phyloP scores from a whole-genome alignment of 768 basidiomycete genomes.

The Gloeophyllum trabeum region DNA sequence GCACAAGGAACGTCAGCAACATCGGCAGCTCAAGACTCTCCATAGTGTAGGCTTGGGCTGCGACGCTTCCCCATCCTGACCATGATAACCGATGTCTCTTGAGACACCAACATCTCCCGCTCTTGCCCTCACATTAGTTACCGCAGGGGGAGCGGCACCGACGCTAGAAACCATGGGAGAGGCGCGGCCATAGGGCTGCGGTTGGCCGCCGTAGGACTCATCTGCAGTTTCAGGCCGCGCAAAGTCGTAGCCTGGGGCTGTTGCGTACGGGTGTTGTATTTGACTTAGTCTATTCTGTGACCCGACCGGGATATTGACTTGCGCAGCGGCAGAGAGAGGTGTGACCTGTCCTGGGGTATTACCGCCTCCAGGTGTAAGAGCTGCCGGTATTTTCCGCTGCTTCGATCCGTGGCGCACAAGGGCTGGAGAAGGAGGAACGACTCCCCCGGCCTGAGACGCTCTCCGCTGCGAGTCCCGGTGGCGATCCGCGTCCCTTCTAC shows the following conservation, averaged over 20 bases:
- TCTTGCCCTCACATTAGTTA: constrained; percentile 61
- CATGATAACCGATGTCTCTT: constrained; percentile 45
- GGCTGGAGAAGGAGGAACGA: constrained; percentile 66
- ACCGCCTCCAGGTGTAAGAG: constrained; percentile 42
- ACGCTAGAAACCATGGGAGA: constrained; percentile 75
- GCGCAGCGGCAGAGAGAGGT: constrained; percentile 66
- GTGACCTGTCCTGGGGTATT: constrained; percentile 45
- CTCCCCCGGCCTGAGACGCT: constrained; percentile 42
- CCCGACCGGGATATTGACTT: constrained; percentile 60
- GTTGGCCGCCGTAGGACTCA: constrained; percentile 39
- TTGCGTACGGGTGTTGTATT: constrained; percentile 64
- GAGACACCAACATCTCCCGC: constrained; percentile 60
- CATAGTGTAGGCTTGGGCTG: constrained; percentile 44
- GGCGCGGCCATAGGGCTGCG: constrained; percentile 61
- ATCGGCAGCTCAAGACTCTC: constrained; percentile 70
- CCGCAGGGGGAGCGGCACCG: constrained; percentile 56
- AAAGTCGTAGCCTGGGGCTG: constrained; percentile 51
- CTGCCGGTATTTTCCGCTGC: constrained; percentile 49
- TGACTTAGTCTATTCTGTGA: constrained; percentile 33
- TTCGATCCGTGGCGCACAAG: constrained; percentile 71
- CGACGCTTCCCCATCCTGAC: constrained; percentile 43
- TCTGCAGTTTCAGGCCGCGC: constrained; percentile 27
- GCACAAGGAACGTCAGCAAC: constrained; percentile 31
- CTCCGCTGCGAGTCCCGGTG: constrained; percentile 54
- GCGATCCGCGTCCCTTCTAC: constrained; percentile 40